Conservation (phyloP, 768 basidiomycete genomes). For the Phaffia australis region DNA sequence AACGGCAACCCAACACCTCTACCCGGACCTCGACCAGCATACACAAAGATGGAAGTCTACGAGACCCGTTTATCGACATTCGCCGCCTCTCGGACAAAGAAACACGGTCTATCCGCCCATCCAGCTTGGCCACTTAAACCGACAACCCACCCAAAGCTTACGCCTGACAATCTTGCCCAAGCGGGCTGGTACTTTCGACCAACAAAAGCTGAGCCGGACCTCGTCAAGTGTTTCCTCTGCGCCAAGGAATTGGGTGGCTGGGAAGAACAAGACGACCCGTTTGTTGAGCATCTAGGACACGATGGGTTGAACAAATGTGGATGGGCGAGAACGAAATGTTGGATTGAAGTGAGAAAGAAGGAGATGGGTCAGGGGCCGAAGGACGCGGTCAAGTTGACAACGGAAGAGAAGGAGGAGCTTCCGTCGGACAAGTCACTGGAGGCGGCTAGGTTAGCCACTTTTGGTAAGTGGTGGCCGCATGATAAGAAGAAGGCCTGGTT, state of each 20-base stretch:
- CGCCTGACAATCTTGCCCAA: conserved; percentile 62
- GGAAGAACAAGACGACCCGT: conserved; percentile 76
- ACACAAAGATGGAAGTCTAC: conserved; percentile 14
- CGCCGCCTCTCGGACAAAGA: conserved; percentile 16
- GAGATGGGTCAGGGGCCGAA: conserved; percentile 44
- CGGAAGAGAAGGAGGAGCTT: conserved; percentile 18
- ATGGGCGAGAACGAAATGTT: conserved; percentile 75
- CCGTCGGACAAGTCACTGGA: conserved; percentile 31
- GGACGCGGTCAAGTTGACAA: conserved; percentile 18
- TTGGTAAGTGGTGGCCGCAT: conserved; percentile 36
- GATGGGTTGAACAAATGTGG: conserved; percentile 57
- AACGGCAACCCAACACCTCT: no score
- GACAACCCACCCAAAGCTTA: conserved; percentile 50
- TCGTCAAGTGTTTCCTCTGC: conserved; percentile 73
- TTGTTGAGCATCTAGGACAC: conserved; percentile 57
- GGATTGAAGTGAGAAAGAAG: conserved; percentile 41
- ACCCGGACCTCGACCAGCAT: no score
- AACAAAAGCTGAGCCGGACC: conserved; percentile 52
- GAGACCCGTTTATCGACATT: conserved; percentile 15
- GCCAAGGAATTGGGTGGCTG: conserved; percentile 70
- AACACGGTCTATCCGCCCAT: conserved; percentile 31
- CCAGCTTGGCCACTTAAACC: conserved; percentile 60
- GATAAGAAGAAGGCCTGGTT: conserved; percentile 34
- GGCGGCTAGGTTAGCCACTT: conserved; percentile 30
- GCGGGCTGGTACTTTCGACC: conserved; percentile 84